Evolutionary conservation across 2,329 filamentous ascomycete species (phyloP).

Genomic region (Epichloe brachyelytri): DNA sequence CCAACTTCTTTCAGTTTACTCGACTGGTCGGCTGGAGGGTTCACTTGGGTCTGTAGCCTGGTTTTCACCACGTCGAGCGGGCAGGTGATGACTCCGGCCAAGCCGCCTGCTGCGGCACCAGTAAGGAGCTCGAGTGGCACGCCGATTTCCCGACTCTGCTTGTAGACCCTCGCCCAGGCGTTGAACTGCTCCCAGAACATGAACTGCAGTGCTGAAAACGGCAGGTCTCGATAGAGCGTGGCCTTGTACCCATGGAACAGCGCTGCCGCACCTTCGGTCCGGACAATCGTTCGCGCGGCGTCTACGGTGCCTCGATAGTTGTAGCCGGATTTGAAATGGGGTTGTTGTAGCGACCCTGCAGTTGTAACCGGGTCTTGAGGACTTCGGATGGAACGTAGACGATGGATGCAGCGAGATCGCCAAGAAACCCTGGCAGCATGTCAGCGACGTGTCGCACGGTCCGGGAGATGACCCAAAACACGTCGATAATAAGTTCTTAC

Average conservation of each 20-base stretch:
- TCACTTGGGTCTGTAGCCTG: slow-evolving; percentile 81
- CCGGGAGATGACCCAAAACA: neutral
- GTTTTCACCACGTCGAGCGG: slow-evolving; percentile 97
- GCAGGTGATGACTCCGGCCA: slow-evolving; percentile 89
- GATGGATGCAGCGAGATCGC: slow-evolving; percentile 81
- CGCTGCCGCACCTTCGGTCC: slow-evolving; percentile 68
- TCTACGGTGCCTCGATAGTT: slow-evolving; percentile 84
- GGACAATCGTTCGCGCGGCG: slow-evolving; percentile 73
- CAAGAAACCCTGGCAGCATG: slow-evolving; percentile 58
- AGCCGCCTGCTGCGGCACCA: slow-evolving; percentile 76
- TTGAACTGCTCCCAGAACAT: slow-evolving; percentile 97
- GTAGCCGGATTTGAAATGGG: slow-evolving; percentile 84
- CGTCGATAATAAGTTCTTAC: slow-evolving; percentile 29
- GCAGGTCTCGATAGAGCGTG: slow-evolving; percentile 84
- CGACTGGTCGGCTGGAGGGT: slow-evolving; percentile 20
- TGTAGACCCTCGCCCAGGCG: slow-evolving; percentile 64
- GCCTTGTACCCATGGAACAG: slow-evolving; percentile 97
- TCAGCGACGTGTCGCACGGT: neutral
- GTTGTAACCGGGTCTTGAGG: slow-evolving; percentile 88
- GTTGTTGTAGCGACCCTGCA: slow-evolving; percentile 92
- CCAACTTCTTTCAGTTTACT: slow-evolving; percentile 21
- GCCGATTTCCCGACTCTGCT: slow-evolving; percentile 73
- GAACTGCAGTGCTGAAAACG: slow-evolving; percentile 93
- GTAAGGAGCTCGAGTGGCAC: slow-evolving; percentile 76
- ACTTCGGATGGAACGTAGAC: slow-evolving; percentile 97